Percentiles rank a stretch among this genome's conserved stretches.
phyloP scores from a whole-genome alignment of 768 basidiomycete species.

The Paxillus ammoniavirescens region DNA sequence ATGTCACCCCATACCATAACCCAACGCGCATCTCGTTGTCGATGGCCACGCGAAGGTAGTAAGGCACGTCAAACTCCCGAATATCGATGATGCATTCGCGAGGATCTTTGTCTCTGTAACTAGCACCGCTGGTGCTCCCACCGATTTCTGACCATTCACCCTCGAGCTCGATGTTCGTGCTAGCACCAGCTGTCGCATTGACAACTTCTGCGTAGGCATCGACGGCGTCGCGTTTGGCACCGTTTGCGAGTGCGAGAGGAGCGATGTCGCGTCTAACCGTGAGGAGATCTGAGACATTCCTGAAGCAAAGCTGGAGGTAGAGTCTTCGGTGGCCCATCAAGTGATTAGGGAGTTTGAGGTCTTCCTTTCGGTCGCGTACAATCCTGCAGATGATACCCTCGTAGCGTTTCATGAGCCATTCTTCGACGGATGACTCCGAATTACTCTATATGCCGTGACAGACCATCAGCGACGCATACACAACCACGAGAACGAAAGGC shows the following conservation, averaged over 20 bases:
- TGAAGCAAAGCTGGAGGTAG: constrained; percentile 85
- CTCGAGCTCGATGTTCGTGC: constrained; percentile 68
- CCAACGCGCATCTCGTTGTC: constrained; percentile 98
- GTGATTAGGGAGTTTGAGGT: constrained; percentile 94
- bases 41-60: constrained; percentile 98
- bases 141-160: constrained; percentile 56
- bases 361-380: constrained; percentile 83
- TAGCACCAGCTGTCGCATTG: constrained; percentile 66
- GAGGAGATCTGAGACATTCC: constrained; percentile 92
- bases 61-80: constrained; percentile 95
- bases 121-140: constrained; percentile 36
- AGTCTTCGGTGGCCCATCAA: constrained; percentile 91
- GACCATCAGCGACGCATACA: constrained; percentile 1
- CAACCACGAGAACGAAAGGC: constrained; percentile 15
- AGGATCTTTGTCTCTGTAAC: constrained; percentile 71
- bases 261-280: constrained; percentile 83
- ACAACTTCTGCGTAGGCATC: constrained; percentile 98
- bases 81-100: constrained; percentile 91
- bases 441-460: constrained; percentile 52
- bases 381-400: constrained; percentile 84
- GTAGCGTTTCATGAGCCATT: constrained; percentile 92
- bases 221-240: constrained; percentile 90
- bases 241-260: constrained; percentile 86
- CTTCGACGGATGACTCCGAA: constrained; percentile 86
- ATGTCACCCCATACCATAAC: constrained; percentile 93